These are phyloP conservation scores for Plasmodium falciparum DNA, from an alignment of 169 alveolate species.

Conservation along the genomic window DNA sequence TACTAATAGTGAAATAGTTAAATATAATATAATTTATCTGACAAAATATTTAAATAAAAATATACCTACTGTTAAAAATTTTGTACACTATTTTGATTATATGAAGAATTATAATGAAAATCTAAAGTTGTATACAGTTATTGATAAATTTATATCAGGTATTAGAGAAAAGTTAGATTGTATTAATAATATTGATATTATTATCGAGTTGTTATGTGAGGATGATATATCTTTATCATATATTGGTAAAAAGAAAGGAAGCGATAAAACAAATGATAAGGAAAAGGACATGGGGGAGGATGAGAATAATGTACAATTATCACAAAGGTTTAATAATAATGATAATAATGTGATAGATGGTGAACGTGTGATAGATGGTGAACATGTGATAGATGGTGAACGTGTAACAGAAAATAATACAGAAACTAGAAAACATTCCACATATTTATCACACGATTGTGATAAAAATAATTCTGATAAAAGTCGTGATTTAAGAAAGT, in stretches of 20 bases:
- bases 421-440: not conserved
- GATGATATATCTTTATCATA: constrained; percentile 3
- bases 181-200: constrained; percentile 25
- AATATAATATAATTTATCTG: constrained; percentile 36
- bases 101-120: constrained; percentile 71
- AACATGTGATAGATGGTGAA: not conserved
- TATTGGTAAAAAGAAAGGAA: not conserved
- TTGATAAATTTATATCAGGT: constrained; percentile 61
- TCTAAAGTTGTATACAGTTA: constrained; percentile 60
- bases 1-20: constrained; percentile 57
- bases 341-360: not conserved
- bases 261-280: not conserved
- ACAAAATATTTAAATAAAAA: constrained; percentile 67
- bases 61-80: constrained; percentile 74
- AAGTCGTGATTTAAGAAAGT: constrained; percentile 32
- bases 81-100: constrained; percentile 76
- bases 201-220: constrained; percentile 62
- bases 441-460: not conserved
- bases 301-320: not conserved
- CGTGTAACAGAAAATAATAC: not conserved
- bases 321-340: not conserved
- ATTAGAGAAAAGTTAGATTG: constrained; percentile 66
- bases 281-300: not conserved
- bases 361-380: not conserved
- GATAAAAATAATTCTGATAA: not conserved